A percentile compares a stretch with the other conserved stretches of the same genome.
These are phyloP conservation scores for Soucietia sequanensis DNA, from an alignment of 805 yeast species.

Conservation along the genomic window DNA sequence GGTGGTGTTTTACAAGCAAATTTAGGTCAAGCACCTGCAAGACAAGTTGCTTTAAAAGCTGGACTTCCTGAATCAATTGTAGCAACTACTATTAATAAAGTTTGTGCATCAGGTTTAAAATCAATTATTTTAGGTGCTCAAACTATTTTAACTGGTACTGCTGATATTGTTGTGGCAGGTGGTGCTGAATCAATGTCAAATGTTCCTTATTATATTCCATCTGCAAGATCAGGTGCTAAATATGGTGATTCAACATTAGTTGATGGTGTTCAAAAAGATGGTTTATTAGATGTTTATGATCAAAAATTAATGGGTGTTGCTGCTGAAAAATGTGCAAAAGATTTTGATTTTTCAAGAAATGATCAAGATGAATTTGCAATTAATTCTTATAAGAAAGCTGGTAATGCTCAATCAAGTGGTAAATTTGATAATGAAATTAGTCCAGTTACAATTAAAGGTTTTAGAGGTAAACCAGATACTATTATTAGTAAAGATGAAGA, in stretches of 20 bases:
- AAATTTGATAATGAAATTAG: constrained; percentile 81
- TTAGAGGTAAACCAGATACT: constrained; percentile 82
- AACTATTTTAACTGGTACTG: constrained; percentile 80
- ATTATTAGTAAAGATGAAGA: constrained; percentile 82
- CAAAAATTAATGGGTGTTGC: constrained; percentile 92
- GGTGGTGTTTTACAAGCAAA: constrained; percentile 94
- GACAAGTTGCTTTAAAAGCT: constrained; percentile 92
- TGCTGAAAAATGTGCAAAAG: constrained; percentile 94
- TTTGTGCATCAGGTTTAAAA: constrained; percentile 96
- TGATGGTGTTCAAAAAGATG: constrained; percentile 92
- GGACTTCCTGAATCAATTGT: constrained; percentile 79
- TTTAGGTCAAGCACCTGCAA: constrained; percentile 96
- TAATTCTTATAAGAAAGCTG: constrained; percentile 82
- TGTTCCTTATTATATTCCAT: constrained; percentile 86
- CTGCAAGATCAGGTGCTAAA: constrained; percentile 85
- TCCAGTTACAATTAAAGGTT: constrained; percentile 86
- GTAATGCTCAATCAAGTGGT: constrained; percentile 72
- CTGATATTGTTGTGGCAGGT: constrained; percentile 93
- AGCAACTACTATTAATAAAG: constrained; percentile 92
- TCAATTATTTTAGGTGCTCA: constrained; percentile 90
- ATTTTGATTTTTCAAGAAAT: constrained; percentile 74
- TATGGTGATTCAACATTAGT: constrained; percentile 78
- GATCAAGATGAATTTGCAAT: constrained; percentile 89
- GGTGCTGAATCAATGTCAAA: constrained; percentile 98
- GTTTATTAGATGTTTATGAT: constrained; percentile 89